Evolutionary conservation across 1,139 yeast genomes (phyloP), one percentile per base, ranked within the genome.

Genomic region (Blastobotrys proliferans): DNA sequence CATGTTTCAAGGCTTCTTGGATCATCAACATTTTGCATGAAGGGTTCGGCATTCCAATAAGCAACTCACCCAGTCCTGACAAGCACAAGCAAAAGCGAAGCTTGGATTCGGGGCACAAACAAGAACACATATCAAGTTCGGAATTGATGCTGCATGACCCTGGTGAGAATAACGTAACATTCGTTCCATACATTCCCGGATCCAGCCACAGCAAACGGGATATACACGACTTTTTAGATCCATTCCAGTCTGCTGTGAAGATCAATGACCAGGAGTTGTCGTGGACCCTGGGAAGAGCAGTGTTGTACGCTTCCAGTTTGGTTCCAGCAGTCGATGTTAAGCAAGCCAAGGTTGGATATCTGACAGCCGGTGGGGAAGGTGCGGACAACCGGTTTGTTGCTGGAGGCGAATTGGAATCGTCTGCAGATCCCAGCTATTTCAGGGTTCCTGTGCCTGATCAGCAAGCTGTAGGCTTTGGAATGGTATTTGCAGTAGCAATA

Each of bases 221-320:
- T 16, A 17, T 45, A 3, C 48, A 46, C 16, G 58, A 53, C 22
- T 60, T 62, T 41, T 46, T 57, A 20, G 72, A 75, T 42, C 70
- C 83, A 0, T 74, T 85, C 49, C 76, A 74, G 45, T 68, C 83
- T 22, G 79, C 81, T 16, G 81, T 81, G 47, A 68, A 74, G 36
- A 66, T 84, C 38, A 77, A 77, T 33, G 87, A 85, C 0, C 66
- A 76, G 2, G 79, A 81, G 33, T 77, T 84, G 47, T 76, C 92
- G 1, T 86, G 95, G 95, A 84, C 95, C 1, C 63, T 85, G 35
- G 95, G 95, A 1, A 68, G 87, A 42, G 94, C 92, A 3, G 62
- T 85, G 4, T 61, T 86, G 17, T 85, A 85, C 56, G 67, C 72
- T 0, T 68, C 74, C 11, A 56, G 61, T 27, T 32, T 32, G 14